Evolutionary conservation across 1,284 basidiomycete species (phyloP).

Genomic region (Xerocomus alliaceus): DNA sequence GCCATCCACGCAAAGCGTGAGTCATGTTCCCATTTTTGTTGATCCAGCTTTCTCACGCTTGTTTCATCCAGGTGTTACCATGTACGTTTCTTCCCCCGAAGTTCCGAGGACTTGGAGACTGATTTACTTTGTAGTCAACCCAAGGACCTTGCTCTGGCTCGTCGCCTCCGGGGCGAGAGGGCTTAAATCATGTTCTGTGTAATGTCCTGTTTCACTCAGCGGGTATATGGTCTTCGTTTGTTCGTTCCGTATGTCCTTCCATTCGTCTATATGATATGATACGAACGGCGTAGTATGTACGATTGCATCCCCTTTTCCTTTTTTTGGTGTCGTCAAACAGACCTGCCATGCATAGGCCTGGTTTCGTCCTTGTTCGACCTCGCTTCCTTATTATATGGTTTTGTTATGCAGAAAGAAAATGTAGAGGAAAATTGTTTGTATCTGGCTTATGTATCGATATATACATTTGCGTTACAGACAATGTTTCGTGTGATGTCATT

Average conservation of each 20-base stretch:
- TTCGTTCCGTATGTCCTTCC: slow-evolving; percentile 19
- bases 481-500: not conserved
- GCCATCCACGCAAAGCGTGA: slow-evolving; percentile 91
- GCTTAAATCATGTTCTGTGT: slow-evolving; percentile 55
- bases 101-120: slow-evolving; percentile 8
- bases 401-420: slow-evolving; percentile 15
- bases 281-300: slow-evolving; percentile 42
- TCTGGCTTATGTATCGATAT: slow-evolving; percentile 24
- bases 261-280: slow-evolving; percentile 32
- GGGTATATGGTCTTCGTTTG: slow-evolving; percentile 15
- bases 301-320: slow-evolving; percentile 16
- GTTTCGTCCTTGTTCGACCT: slow-evolving; percentile 8
- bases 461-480: slow-evolving; percentile 38
- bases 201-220: slow-evolving; percentile 1
- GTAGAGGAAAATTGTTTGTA: slow-evolving; percentile 40
- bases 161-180: slow-evolving; percentile 89
- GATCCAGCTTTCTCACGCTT: slow-evolving; percentile 9
- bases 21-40: slow-evolving; percentile 18
- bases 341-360: not conserved
- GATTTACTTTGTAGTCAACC: slow-evolving; percentile 61
- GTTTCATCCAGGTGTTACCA: slow-evolving; percentile 64
- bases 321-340: slow-evolving; percentile 14
- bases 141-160: slow-evolving; percentile 88
- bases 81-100: slow-evolving; percentile 49
- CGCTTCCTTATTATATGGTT: not conserved